Conservation (phyloP, 257 asterid genomes). For the Solanum chiquidenum region DNA sequence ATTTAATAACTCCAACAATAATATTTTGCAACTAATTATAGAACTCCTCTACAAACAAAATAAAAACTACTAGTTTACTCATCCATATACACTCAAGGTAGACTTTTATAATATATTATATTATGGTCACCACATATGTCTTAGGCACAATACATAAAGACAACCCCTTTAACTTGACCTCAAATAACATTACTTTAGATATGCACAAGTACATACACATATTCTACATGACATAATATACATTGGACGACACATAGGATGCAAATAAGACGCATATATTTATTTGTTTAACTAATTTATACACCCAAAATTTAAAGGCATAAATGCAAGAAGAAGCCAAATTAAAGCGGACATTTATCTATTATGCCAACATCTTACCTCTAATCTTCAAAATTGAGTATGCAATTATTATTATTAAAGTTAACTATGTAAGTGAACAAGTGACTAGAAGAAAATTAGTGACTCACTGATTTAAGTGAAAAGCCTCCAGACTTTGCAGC, state of each 20-base stretch:
- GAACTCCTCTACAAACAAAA: background rate
- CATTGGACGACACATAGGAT: no score
- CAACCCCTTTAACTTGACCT: background rate
- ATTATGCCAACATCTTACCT: background rate
- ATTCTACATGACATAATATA: background rate
- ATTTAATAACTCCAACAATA: background rate
- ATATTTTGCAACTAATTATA: background rate
- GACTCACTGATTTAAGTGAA: conserved; percentile 48
- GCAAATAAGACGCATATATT: background rate
- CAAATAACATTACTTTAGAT: no score
- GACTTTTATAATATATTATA: background rate
- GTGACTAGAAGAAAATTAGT: background rate
- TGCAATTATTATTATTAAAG: background rate
- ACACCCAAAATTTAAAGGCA: no score
- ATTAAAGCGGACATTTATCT: background rate
- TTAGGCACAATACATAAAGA: no score
- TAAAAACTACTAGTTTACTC: background rate
- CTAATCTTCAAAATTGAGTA: background rate
- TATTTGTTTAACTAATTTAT: background rate
- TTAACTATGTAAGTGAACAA: background rate
- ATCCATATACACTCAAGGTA: background rate
- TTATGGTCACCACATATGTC: background rate
- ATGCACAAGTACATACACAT: background rate
- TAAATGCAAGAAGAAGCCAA: no score
- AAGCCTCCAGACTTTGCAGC: conserved; percentile 64